Evolutionary conservation across 2,329 filamentous ascomycete species (phyloP), one percentile per base, ranked within the genome.

Genomic region (Tolypocladium ophioglossoides): DNA sequence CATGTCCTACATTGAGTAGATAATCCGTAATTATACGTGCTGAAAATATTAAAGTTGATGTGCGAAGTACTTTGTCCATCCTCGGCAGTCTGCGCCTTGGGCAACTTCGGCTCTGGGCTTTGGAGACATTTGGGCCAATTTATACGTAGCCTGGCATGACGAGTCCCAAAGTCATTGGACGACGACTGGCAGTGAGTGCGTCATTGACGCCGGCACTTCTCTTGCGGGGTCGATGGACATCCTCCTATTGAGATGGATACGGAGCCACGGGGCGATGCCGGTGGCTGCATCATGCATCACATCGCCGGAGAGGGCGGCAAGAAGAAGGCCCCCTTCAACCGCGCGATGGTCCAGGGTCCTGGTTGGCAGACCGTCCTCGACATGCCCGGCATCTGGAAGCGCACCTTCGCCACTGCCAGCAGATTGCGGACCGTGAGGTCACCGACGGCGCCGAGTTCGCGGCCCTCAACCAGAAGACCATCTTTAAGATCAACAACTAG

Each of bases 241-340:
- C 6, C 27, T 27, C 27, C 27, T 27, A 27, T 27, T 27, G 27
- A 27, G 27, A 27, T 27, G 3, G 27, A 27, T 27, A 27, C 3
- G 27, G 3, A 27, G 27, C 27, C 27, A 6, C 27, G 27, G 27
- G 27, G 6, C 27, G 27, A 27, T 27, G 27, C 6, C 27, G 80
- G 68, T 0, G 78, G 77, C 0, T 68, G 67, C 12, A 74, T 78
- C 4, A 71, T 77, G 54, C 69, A 74, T n/a, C 73, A 76, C 50
- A 67, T 75, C 2, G 74, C 78, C 38, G 76, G 74, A 1, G 68
- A 71, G 9, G 68, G 70, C 4, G 70, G 72, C 16, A 69, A 66
- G 0, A 64, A 68, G 3, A 68, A 71, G 50, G 57, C 63, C 4
- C 68, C 79, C 1, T 82, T 82, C 61, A 64, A 58, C 8, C 74